Base-by-base conservation (phyloP, 2,329 filamentous ascomycete species). In the Diaporthe sp. region DNA sequence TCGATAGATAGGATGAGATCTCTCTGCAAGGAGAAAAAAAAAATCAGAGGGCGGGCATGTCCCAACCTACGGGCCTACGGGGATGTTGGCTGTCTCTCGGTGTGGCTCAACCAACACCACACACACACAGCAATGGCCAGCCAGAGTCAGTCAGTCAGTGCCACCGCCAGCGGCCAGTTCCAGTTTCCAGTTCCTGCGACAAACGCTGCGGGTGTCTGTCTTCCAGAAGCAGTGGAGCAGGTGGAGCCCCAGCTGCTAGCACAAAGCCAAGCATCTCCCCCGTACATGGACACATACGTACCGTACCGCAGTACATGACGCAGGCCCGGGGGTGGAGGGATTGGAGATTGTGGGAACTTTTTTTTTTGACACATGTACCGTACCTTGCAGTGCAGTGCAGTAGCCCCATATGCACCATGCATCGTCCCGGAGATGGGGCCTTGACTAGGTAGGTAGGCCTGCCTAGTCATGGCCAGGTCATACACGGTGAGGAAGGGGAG, bases 181-280 rank as follows among this genome's bases (percentile, higher is more conserved):
- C 42, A 17, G 15, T 6, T 44, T 49, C n/a, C n/a, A 46, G 15
- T 34, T n/a, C 28, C 28, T n/a, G 44, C 9, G 61, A 67, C 61
- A 67, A 22, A 67, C 61, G 37, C 37, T 39, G 10, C 37, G 42
- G 42, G 28, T 12, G 25, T 28, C 58, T 61, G 60, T 17, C 68
- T 58, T 71, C 68, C 68, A 71, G 68, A 71, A 71, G 68, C 68
- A 71, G 68, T 71, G 68, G 68, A 58, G 51, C 51, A 34, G 65
- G 65, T 68, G 65, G 65, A 53, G 13, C 46, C n/a, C 37, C 42
- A 34, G 31, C 46, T 34, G 46, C 46, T 68, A 68, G 62, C 62
- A 53, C 46, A 37, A 68, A 68, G 46, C 46, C 62, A 68, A 68
- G 62, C 62, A 34, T 39, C 39, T 31, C 31, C 53, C 62, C 60